Evolutionary conservation across 108 stramenopile species (phyloP).

Genomic region (Conticribra weissflogii): DNA sequence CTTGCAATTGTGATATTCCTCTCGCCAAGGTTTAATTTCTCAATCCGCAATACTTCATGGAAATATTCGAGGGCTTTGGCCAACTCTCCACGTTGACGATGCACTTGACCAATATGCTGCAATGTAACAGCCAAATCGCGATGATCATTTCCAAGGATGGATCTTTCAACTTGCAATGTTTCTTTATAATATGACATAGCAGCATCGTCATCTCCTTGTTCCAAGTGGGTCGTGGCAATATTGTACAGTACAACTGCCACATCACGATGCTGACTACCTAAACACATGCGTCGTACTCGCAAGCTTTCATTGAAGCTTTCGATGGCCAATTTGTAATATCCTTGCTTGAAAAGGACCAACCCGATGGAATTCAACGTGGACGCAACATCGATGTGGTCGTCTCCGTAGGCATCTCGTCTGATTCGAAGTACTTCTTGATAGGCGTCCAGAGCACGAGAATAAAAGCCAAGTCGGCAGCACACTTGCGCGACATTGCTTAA

Average conservation of each 20-base stretch:
- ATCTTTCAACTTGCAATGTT: constrained; percentile 60
- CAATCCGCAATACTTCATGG: constrained; percentile 56
- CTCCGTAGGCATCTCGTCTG: constrained; percentile 52
- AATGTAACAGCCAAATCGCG: constrained; percentile 54
- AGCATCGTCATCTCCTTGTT: constrained; percentile 56
- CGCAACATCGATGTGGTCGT: constrained; percentile 57
- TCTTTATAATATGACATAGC: constrained; percentile 60
- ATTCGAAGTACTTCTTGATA: constrained; percentile 65
- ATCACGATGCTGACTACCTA: constrained; percentile 56
- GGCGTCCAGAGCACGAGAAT: constrained; percentile 49
- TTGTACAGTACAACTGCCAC: constrained; percentile 52
- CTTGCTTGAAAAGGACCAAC: constrained; percentile 64
- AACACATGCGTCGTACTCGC: constrained; percentile 48
- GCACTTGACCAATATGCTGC: constrained; percentile 61
- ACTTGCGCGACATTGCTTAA: constrained; percentile 62
- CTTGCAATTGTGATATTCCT: constrained; percentile 34
- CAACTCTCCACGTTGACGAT: constrained; percentile 58
- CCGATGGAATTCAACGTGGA: constrained; percentile 72
- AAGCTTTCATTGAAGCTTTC: constrained; percentile 62
- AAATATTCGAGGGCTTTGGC: constrained; percentile 58
- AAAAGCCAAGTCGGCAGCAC: constrained; percentile 52
- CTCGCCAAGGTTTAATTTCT: constrained; percentile 32
- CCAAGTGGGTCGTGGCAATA: constrained; percentile 66
- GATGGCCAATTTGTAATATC: constrained; percentile 57
- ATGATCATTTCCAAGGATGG: constrained; percentile 51